Evolutionary conservation across 768 basidiomycete genomes (phyloP), one percentile per base, ranked within the genome.

Genomic region (Tricholomella constricta): DNA sequence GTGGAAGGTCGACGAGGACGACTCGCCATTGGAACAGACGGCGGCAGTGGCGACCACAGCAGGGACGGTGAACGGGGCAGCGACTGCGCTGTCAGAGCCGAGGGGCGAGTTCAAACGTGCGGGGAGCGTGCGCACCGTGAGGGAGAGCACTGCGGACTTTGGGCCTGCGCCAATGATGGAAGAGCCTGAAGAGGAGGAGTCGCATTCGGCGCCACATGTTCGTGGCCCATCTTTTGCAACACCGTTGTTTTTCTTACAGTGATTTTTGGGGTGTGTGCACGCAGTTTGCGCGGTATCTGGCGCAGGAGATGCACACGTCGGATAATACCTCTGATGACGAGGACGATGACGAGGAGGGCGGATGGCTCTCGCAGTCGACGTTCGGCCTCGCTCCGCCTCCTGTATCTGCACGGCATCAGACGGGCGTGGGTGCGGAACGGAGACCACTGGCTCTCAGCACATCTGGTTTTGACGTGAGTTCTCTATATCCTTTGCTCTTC

Each of bases 221-320:
- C 32, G 75, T 72, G 4, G 20, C 50, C 51, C 42, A 17, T 40
- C 19, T 40, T 48, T 36, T 47, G 40, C 48, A 25, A 35, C 12
- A 6, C 9, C 25, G 15, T n/a, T 7, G 2, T 42, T n/a, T 27
- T 20, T n/a, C 31, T 55, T 47, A 41, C 29, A 20, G 8, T 27
- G 23, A 23, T 56, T 40, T 50, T n/a, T n/a, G n/a, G n/a, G n/a
- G n/a, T n/a, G n/a, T n/a, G n/a, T n/a, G 36, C 23, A 26, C 11
- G 22, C 40, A 94, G 91, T 94, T 94, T 68, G 87, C 89, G 15
- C 78, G 84, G 26, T 94, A 93, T 64, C 76, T 91, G 26, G 82
- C 83, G 5, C 83, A 86, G 55, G 88, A 91, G 62, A 85, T 91
- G 59, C 81, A 83, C 51, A 72, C 82, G 0, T 73, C 80, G 22